These are phyloP conservation scores for Cinnamomum chago DNA, from an alignment of 164 flowering plant species.

Conservation along the genomic window DNA sequence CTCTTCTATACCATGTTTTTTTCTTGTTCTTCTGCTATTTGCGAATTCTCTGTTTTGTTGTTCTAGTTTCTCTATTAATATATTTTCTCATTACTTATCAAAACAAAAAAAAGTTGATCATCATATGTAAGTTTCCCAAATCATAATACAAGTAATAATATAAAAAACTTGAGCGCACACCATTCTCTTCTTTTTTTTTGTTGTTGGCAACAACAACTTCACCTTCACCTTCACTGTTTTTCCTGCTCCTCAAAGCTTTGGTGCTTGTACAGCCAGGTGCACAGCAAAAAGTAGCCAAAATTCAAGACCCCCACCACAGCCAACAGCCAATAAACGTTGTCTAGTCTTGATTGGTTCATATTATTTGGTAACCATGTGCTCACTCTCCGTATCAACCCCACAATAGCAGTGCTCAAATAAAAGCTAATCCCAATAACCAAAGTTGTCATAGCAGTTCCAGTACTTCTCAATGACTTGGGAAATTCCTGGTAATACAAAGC, in stretches of 20 bases:
- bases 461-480: conserved; percentile 26
- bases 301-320: conserved; percentile 27
- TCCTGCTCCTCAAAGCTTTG: no score
- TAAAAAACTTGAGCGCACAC: no score
- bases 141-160: no score
- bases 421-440: conserved; percentile 25
- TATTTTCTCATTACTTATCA: no score
- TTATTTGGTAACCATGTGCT: conserved; percentile 42
- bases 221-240: no score
- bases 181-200: no score
- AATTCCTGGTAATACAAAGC: conserved; percentile 44
- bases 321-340: conserved; percentile 39
- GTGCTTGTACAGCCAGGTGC: conserved; percentile 20
- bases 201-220: background rate
- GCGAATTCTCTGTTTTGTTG: no score
- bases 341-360: conserved; percentile 36
- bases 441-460: conserved; percentile 31
- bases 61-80: no score
- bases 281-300: conserved; percentile 26
- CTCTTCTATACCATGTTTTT: no score
- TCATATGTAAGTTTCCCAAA: no score
- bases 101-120: no score
- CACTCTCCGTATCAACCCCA: conserved; percentile 13
- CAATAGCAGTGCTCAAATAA: conserved; percentile 30
- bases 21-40: no score